Conservation (phyloP, 352 stramenopile species). For the Pythium aristosporum region DNA sequence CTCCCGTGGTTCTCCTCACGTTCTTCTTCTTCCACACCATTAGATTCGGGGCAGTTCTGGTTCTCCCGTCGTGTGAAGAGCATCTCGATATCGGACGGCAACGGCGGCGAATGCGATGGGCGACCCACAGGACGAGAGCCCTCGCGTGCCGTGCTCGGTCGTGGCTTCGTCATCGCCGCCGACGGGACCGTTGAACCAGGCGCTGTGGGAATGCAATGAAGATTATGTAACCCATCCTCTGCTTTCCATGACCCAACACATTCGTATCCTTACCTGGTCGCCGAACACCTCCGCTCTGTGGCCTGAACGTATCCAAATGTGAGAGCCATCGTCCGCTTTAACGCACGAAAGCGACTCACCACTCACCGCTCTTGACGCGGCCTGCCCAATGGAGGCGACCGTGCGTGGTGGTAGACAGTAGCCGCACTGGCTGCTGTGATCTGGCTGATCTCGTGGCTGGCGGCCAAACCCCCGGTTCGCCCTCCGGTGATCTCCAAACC, state of each 20-base stretch:
- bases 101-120: not conserved
- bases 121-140: constrained; percentile 16
- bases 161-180: constrained; percentile 29
- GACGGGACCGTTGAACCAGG: not conserved
- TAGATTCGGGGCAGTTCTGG: constrained; percentile 1
- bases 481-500: constrained; percentile 6
- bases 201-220: not conserved
- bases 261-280: constrained; percentile 28
- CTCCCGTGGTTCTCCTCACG: not conserved
- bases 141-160: constrained; percentile 54
- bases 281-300: constrained; percentile 51
- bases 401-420: not conserved
- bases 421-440: not conserved
- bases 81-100: not conserved
- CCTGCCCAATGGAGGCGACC: constrained; percentile 4
- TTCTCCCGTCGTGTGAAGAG: not conserved
- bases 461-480: not conserved
- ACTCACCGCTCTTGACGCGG: constrained; percentile 14
- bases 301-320: constrained; percentile 24
- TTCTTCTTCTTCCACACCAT: not conserved
- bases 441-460: not conserved
- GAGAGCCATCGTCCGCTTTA: not conserved
- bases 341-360: not conserved
- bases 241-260: not conserved
- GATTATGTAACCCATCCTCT: not conserved